Base-by-base conservation (phyloP, 345 rosid species). In the Pistacia integerrima region DNA sequence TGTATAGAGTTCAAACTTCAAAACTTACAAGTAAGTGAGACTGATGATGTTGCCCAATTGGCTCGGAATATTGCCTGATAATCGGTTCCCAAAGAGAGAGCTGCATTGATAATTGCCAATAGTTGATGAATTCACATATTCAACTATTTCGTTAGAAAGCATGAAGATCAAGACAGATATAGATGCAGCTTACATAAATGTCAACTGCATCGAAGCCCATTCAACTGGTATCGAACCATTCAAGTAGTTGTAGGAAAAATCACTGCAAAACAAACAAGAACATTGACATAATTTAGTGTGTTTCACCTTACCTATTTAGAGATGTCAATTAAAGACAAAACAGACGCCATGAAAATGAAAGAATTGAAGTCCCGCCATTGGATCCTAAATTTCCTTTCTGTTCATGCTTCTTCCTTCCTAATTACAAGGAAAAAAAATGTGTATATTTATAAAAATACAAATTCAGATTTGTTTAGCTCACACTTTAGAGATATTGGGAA, bases 161-260 rank as follows among this genome's bases (percentile, higher is more conserved):
- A 25, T 25, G 0, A 25, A 33, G 48, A 54, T 48, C 25, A 4
- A 11, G 30, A 49, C 33, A 30, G 28, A 61, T 41, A 18, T 3
- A 52, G 9, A 64, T 63, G 41, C 38, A 38, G 74, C 92, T 84
- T 70, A 88, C 93, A 91, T 85, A 57, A 17, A 79, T 51, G 76
- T 84, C 56, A 90, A 77, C 44, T 67, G 81, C 77, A 86, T 18
- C 25, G 90, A 81, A 8, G 86, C 89, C 93, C 92, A 91, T 84
- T 87, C 88, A 62, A 25, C 73, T 65, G 93, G 92, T 18, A 91
- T 80, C 16, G 91, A 81, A 46, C 92, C 93, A 80, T 52, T 74
- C 14, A 91, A 82, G 67, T 82, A 90, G 81, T 90, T 88, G 74
- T 75, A 87, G 35, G 91, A 84, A 63, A 89, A 78, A 82, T 90